Evolutionary conservation across 2,329 filamentous ascomycete species (phyloP), one percentile per base, ranked within the genome.

Genomic region (Ascochyta viciae-villosae): DNA sequence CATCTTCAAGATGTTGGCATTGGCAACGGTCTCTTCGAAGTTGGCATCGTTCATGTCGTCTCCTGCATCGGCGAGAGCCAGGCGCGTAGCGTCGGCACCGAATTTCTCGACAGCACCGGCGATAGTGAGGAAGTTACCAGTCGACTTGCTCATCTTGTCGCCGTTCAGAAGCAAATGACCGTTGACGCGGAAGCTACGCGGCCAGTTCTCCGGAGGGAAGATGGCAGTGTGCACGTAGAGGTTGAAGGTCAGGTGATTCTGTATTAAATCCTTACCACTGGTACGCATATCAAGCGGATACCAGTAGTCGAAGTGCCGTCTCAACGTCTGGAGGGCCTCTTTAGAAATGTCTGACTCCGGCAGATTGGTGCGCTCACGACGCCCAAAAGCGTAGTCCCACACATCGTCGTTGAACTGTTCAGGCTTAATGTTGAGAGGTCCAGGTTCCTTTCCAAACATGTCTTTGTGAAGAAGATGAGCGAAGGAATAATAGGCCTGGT

Each of bases 91-190:
- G 75, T 98, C 95, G 8, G 95, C 94, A 70, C 95, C 95, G 68
- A 95, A 99, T 77, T 99, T 99, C 67, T 88, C 85, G 13, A 94
- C 89, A 27, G 93, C 85, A 60, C 97, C 91, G 50, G 88, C 85
- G 48, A 98, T 82, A 10, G 95, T 98, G 75, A 99, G 83, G 82
- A 99, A 99, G 80, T 98, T 99, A 60, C 95, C 95, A 0, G 93
- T 97, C 50, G 89, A 94, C 82, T 99, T 99, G 75, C 88, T 90
- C 95, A 99, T 99, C 85, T 99, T 99, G 75, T 96, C 91, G 45
- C 94, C 94, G 75, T 99, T 99, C 62, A 99, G 83, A 76, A 96
- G 87, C 70, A 98, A 80, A 78, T 98, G 94, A 1, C 95, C 95
- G 73, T 99, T 99, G 60, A 90, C 88, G 63, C 95, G 89, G 64